phyloP scores from a whole-genome alignment of 345 rosid genomes.

The Garcia nutans region DNA sequence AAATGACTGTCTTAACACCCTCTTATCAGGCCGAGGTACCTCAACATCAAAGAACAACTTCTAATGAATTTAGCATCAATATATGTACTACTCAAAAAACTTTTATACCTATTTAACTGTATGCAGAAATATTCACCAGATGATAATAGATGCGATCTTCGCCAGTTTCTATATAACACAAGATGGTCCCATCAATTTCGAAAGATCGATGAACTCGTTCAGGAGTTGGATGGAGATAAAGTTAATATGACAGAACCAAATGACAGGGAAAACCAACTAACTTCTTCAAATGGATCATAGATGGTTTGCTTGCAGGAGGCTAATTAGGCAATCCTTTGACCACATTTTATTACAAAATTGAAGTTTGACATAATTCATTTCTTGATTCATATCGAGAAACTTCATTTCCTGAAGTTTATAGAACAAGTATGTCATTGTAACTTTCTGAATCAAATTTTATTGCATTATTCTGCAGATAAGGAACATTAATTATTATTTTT shows the following conservation, averaged over 20 bases:
- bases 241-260: conserved; percentile 40
- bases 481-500: too few species aligned
- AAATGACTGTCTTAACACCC: conserved; percentile 91
- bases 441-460: too few species aligned
- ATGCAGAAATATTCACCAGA: conserved; percentile 92
- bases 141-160: conserved; percentile 85
- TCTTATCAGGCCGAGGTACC: conserved; percentile 94
- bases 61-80: not conserved
- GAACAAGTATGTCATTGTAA: too few species aligned
- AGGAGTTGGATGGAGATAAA: conserved; percentile 51
- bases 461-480: too few species aligned
- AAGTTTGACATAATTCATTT: not conserved
- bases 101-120: not conserved
- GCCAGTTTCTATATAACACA: conserved; percentile 81
- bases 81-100: not conserved
- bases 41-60: not conserved
- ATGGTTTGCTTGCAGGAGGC: conserved; percentile 22
- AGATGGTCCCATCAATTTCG: conserved; percentile 87
- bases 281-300: not conserved
- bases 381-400: not conserved
- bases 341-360: not conserved
- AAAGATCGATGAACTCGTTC: conserved; percentile 80
- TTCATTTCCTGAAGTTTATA: not conserved
- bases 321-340: conserved; percentile 23
- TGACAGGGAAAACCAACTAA: not conserved